Evolutionary conservation across 1,139 yeast species (phyloP), one percentile per base, ranked within the genome.

Genomic region (Protomyces inouyei): DNA sequence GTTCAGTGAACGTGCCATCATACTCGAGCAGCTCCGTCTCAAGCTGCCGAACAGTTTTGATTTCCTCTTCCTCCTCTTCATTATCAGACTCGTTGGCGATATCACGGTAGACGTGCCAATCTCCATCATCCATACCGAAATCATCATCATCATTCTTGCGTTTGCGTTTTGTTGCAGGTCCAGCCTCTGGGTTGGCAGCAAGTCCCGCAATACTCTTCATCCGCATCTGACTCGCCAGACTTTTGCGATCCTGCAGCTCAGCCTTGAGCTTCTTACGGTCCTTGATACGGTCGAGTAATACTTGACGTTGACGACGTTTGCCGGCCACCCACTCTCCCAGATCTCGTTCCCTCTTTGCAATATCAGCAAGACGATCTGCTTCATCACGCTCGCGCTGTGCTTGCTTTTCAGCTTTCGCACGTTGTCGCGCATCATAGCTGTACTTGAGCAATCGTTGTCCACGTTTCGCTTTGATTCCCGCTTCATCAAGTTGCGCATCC

Each of bases 61-160:
- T 83, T 68, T 86, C 88, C 61, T 84, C 88, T 65, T 87, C 95
- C 66, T 85, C 83, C 63, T 86, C 85, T 67, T 86, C 92, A 64
- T 83, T 85, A 68, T 89, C 87, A 28, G 85, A 85, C 14, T 82
- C 86, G 68, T 84, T 85, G 23, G 91, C 84, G 61, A 91, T 87
- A 71, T 90, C 95, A 71, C 95, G 82, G 74, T 93, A 93, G 25
- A 91, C 85, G 52, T 88, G 83, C 98, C 98, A 93, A 74, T 93
- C 98, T 64, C 88, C 96, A 73, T 93, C 98, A 72, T 91, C 87
- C 3, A 97, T 93, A 67, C 98, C 98, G 76, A 93, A 93, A 0
- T 92, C 90, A 75, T 92, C 98, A 72, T 86, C 91, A 12, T 95
- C 96, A 73, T 90, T 97, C 72, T 88, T 90, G 18, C 60, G 32